Conservation (phyloP, 768 basidiomycete genomes). For the Amanita fuliginea region DNA sequence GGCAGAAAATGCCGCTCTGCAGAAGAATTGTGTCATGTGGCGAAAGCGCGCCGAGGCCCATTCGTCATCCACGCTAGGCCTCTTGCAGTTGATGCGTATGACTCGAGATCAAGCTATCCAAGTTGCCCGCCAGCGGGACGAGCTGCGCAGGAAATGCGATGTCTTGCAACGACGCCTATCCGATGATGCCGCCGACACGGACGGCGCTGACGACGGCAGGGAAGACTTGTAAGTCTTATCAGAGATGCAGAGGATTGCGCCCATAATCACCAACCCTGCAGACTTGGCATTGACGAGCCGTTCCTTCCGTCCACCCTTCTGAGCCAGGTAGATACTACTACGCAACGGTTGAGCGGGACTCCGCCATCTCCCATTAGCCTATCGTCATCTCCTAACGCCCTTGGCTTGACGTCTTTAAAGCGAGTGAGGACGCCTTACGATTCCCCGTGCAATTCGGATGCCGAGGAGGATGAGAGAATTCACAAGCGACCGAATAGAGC, state of each 20-base stretch:
- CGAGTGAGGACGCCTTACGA: background rate
- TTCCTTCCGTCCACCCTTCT: constrained; percentile 1
- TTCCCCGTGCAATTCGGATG: background rate
- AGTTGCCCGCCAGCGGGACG: constrained; percentile 26
- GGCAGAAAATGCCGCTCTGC: constrained; percentile 32
- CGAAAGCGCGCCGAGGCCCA: constrained; percentile 39
- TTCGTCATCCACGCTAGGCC: constrained; percentile 33
- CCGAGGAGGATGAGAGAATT: background rate
- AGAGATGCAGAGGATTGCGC: background rate
- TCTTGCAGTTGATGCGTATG: constrained; percentile 30
- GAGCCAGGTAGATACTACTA: background rate
- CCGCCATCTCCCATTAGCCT: background rate
- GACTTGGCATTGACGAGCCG: background rate
- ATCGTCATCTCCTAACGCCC: background rate
- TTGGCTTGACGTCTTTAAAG: background rate
- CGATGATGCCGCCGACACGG: background rate
- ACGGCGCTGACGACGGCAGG: background rate
- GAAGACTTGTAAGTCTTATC: background rate
- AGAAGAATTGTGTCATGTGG: constrained; percentile 32
- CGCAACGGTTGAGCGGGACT: background rate
- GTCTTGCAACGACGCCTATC: constrained; percentile 12
- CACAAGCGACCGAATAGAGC: background rate
- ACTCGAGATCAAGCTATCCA: constrained; percentile 29
- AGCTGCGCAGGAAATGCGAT: constrained; percentile 23
- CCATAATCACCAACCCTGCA: background rate